Evolutionary conservation across 169 alveolate genomes (phyloP).

Genomic region (Cryptosporidium felis): DNA sequence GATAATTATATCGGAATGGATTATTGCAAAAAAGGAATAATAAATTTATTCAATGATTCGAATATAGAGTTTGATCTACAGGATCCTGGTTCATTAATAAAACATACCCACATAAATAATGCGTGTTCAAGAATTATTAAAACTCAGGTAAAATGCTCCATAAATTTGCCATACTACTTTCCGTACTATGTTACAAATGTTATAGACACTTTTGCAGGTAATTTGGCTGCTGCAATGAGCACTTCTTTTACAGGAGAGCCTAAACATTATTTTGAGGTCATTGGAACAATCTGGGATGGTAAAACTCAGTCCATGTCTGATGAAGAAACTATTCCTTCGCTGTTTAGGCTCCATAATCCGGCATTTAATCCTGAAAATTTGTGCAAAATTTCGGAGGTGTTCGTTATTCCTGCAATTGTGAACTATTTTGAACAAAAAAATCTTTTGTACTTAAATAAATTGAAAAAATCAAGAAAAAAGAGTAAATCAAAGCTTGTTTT

Average conservation of each 20-base stretch:
- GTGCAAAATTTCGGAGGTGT: constrained; percentile 13
- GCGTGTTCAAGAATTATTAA: constrained; percentile 32
- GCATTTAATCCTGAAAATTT: constrained; percentile 41
- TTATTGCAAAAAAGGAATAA: constrained; percentile 45
- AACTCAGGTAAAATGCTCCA: constrained; percentile 23
- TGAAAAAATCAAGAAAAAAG: background rate
- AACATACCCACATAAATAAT: background rate
- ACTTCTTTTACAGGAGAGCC: constrained; percentile 11
- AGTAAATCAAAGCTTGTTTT: background rate
- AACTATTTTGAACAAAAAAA: constrained; percentile 18
- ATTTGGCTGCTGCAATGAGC: constrained; percentile 20
- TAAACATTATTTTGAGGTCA: background rate
- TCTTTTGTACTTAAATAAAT: background rate
- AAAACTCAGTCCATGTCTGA: background rate
- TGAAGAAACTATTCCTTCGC: constrained; percentile 19
- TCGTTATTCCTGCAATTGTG: constrained; percentile 43
- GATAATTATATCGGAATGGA: constrained; percentile 17
- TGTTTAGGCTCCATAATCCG: constrained; percentile 24
- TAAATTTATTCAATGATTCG: background rate
- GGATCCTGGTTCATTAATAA: background rate
- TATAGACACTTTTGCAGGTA: constrained; percentile 31
- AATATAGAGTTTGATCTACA: background rate
- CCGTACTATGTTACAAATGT: background rate
- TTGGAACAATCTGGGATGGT: constrained; percentile 70
- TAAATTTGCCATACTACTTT: constrained; percentile 7